phyloP scores from a whole-genome alignment of 805 yeast genomes.

The Cephaloascus fragrans region DNA sequence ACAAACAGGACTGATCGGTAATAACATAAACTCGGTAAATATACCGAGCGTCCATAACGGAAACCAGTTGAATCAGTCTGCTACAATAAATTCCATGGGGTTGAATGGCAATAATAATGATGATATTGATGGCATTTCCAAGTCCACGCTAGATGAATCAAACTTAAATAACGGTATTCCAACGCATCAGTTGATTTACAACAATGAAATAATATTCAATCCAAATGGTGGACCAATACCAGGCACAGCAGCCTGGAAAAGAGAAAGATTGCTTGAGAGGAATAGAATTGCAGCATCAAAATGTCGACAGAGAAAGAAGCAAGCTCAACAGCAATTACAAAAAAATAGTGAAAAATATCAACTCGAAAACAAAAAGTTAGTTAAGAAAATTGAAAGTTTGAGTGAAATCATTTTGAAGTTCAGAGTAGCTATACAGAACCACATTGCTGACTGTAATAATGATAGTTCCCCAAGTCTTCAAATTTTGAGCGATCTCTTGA shows the following conservation, averaged over 20 bases:
- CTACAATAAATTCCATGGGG: not conserved
- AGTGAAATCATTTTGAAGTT: slow-evolving; percentile 43
- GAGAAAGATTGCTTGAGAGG: slow-evolving; percentile 48
- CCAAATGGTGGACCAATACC: slow-evolving; percentile 49
- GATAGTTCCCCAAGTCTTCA: slow-evolving; percentile 3
- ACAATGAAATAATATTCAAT: slow-evolving; percentile 44
- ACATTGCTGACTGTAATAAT: slow-evolving; percentile 15
- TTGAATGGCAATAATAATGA: not conserved
- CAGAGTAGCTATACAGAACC: slow-evolving; percentile 33
- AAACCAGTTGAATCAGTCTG: not conserved
- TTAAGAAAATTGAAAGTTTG: slow-evolving; percentile 40
- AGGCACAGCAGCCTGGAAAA: slow-evolving; percentile 63
- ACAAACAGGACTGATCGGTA: too few relatives aligned
- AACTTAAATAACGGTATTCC: slow-evolving; percentile 22
- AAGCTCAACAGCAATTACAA: slow-evolving; percentile 59
- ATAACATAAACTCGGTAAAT: slow-evolving; percentile 1
- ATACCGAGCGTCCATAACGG: too few relatives aligned
- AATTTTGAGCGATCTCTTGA: slow-evolving; percentile 5
- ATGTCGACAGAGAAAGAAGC: slow-evolving; percentile 59
- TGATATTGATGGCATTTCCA: not conserved
- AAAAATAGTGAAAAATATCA: slow-evolving; percentile 44
- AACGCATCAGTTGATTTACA: slow-evolving; percentile 39
- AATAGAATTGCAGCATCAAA: slow-evolving; percentile 62
- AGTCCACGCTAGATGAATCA: not conserved
- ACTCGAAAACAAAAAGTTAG: slow-evolving; percentile 28